Percentiles rank a stretch among this genome's conserved stretches.
phyloP scores from a whole-genome alignment of 805 yeast genomes.

The Wickerhamiella dianesei region DNA sequence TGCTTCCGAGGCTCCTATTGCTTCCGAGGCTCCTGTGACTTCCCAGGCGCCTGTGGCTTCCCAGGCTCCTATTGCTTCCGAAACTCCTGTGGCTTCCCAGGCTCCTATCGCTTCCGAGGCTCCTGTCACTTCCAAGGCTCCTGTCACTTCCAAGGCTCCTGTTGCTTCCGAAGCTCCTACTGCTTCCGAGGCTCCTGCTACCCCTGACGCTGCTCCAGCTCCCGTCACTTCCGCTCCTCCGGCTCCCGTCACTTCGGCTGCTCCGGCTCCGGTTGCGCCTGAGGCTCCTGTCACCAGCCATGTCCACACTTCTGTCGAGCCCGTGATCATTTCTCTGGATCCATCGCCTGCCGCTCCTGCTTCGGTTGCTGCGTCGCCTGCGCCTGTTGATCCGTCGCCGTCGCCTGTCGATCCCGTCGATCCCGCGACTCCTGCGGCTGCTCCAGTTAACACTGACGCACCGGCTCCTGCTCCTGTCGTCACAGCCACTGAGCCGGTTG shows the following conservation, averaged over 20 bases:
- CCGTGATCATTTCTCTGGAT: too few relatives aligned
- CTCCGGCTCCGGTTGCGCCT: background rate
- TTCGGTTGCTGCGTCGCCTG: background rate
- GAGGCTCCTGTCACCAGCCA: background rate
- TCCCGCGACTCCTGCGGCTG: background rate
- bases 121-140: background rate
- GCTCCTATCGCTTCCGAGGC: conserved; percentile 1
- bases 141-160: background rate
- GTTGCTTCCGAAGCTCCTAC: background rate
- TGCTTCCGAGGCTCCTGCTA: background rate
- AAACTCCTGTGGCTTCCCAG: background rate
- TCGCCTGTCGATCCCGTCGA: background rate
- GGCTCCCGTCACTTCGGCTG: background rate
- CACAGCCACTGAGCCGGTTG: background rate
- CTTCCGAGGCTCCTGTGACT: conserved; percentile 1
- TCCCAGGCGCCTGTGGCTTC: background rate
- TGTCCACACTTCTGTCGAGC: too few relatives aligned
- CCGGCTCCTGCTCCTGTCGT: background rate
- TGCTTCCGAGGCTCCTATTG: background rate
- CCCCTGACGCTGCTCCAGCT: conserved; percentile 1
- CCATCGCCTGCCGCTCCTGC: background rate
- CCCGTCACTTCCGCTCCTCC: background rate
- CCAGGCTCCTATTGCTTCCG: background rate
- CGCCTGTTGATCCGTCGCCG: background rate
- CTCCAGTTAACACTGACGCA: background rate